Base-by-base conservation (phyloP, 306 rosid species). In the Psophocarpus tetragonolobus region DNA sequence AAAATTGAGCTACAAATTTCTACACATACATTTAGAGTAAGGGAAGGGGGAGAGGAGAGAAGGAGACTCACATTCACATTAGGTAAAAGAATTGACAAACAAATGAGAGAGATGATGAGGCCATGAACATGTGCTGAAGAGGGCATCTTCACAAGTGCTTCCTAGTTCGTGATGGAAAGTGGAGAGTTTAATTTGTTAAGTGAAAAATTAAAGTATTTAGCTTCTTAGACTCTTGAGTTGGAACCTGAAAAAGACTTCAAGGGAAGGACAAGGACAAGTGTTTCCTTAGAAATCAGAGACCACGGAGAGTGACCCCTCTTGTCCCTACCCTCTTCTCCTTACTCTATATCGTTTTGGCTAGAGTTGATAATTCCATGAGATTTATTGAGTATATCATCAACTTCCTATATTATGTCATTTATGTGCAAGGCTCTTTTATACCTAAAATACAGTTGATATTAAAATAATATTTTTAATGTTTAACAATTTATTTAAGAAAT, bases 51-150 rank as follows among this genome's bases (percentile, higher is more conserved):
- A 64, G 78, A 76, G 39, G 33, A 68, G 76, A 74, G 68, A 68
- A 75, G 68, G 63, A 75, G 39, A 85, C 97, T 86, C 81, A 92
- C 96, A 62, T 71, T 84, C 81, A 71, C 76, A 36, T 41, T 48
- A 50, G 84, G 78, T 67, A 82, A 68, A 77, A 78, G 74, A 85
- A 80, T 67, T 71, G 84, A 82, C 56, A 88, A 32, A 73, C 89
- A 30, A 56, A 90, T 71, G 86, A 92, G 87, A 63, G 86, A 86
- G 69, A 85, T 64, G 77, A 73, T 51, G 79, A 88, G 85, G 79
- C 83, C 87, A 81, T 70, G 75, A 75, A 85, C 14, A 45, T 32
- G 83, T 47, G 54, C 30, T 32, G 72, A 60, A 71, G 67, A 0
- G 58, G 81, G 72, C 92, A 90, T 87, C 62, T 75, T 73, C 81